Conservation (phyloP, 1,139 yeast species). For the Magnusiomyces starmeri region DNA sequence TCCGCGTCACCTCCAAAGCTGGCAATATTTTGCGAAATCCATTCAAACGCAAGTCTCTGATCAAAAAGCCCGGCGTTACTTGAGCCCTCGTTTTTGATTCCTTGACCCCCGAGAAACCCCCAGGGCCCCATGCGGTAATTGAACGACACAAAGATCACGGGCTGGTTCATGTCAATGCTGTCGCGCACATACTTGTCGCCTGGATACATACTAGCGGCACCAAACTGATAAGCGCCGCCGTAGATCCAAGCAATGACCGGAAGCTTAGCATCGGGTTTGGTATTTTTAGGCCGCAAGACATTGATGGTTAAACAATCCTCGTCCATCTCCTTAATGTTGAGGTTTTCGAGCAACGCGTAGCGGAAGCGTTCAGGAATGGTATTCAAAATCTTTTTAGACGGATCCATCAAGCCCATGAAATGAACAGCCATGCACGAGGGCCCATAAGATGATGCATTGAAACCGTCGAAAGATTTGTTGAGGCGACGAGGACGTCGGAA, state of each 20-base stretch:
- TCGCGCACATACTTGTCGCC: conserved; percentile 15
- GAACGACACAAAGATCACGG: conserved; percentile 17
- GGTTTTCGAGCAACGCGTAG: conserved; percentile 1
- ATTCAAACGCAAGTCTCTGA: conserved; percentile 29
- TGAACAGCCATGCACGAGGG: background rate
- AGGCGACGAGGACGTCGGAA: conserved; percentile 18
- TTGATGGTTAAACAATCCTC: conserved; percentile 29
- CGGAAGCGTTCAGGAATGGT: background rate
- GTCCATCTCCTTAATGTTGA: conserved; percentile 3
- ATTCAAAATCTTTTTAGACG: background rate
- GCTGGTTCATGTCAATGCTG: conserved; percentile 19
- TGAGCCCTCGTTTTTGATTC: conserved; percentile 19
- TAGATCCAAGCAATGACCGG: conserved; percentile 30
- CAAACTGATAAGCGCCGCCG: conserved; percentile 30
- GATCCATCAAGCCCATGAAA: background rate
- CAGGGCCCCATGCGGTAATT: conserved; percentile 29
- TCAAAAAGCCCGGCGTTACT: conserved; percentile 30
- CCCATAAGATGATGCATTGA: conserved; percentile 15
- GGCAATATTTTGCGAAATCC: conserved; percentile 30
- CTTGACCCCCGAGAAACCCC: conserved; percentile 28
- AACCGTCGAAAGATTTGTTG: background rate
- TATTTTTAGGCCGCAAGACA: conserved; percentile 23
- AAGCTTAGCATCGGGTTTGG: conserved; percentile 6
- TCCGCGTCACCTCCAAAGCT: conserved; percentile 33
- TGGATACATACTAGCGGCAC: conserved; percentile 19